Base-by-base conservation (phyloP, 139 green algal species). In the Marvania coccoides region DNA sequence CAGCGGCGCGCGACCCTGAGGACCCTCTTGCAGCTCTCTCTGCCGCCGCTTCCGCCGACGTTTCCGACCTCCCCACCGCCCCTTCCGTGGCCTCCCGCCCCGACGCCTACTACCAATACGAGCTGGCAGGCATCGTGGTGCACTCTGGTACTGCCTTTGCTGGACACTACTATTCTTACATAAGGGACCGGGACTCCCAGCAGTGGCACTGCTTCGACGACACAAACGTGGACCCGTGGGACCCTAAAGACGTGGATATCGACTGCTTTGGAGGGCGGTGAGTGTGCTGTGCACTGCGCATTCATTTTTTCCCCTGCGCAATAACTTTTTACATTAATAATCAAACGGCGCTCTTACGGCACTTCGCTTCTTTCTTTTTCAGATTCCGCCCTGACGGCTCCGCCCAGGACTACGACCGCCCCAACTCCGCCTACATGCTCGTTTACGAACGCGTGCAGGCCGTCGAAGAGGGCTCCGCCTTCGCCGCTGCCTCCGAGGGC, bases 121-220 rank as follows among this genome's bases (percentile, higher is more conserved):
- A 89, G 26, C 82, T 97, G 23, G 78, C 80, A 56, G 92, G 91
- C 26, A 80, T 97, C 1, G 85, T 98, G 24, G 87, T 97, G 47
- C 92, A 98, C 74, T 89, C 72, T 6, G 92, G 91, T n/a, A 92
- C 75, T 9, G 91, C 89, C 0, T 94, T 95, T 80, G 90, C 85
- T 1, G 92, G 92, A 1, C 92, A 98, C 73, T 98, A 97, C 76
- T 98, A 97, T 70, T 89, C 85, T 13, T 96, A 88, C 75, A 92
- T 95, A 55, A 83, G 87, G 63, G 68, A 65, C 48, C 42, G 63
- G 29, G n/a, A 26, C 23, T 13, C 13, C 29, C 6, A 65, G 6
- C 42, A 58, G 19, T 97, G 91, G 91, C 83, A 82, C 47, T 71
- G 59, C 26, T 96, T 97, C 63, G 91, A 97, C 65, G 91, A 97